Evolutionary conservation across 768 basidiomycete genomes (phyloP), one percentile per base, ranked within the genome.

Genomic region (Pisolithus tinctorius): DNA sequence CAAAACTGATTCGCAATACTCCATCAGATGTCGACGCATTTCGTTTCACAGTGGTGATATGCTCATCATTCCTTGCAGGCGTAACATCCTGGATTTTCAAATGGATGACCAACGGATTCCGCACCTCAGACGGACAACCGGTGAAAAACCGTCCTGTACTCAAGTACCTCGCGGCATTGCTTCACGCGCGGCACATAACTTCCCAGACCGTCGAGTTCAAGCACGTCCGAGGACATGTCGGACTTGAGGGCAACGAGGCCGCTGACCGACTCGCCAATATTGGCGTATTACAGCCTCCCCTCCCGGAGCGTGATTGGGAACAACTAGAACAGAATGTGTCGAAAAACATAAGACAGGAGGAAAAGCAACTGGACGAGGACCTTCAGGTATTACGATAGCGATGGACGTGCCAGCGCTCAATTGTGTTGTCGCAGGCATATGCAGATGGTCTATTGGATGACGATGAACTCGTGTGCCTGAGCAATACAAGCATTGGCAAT

Each of bases 1-100:
- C 60, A 86, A 85, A 58, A 85, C 89, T 0, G 94, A 97, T 66
- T 96, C 93, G 0, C 69, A 80, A 42, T 96, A 96, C 60, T 82
- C 83, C 1, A 91, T 92, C 4, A 69, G 80, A 45, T 93, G 93
- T 93, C 49, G 63, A 11, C 0, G 17, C 30, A 20, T 50, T 49
- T n/a, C 23, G 23, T 52, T 50, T 27, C 47, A 50, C 26, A 16
- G 40, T 38, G 17, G 17, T 41, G 11, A 13, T 45, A n/a, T 20
- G 37, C 42, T 60, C 45, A 62, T 43, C 11, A n/a, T 36, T 31
- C n/a, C 42, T 6, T 41, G 13, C 60, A 93, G 91, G 87, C 60
- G 74, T 92, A 61, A 64, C 73, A 0, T 61, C 68, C 13, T 95
- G 88, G 87, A 69, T 91, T 6, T 71, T 68, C 3, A 75, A 70